Evolutionary conservation across 1,284 basidiomycete genomes (phyloP).

Genomic region (Rhodotorula sp.): DNA sequence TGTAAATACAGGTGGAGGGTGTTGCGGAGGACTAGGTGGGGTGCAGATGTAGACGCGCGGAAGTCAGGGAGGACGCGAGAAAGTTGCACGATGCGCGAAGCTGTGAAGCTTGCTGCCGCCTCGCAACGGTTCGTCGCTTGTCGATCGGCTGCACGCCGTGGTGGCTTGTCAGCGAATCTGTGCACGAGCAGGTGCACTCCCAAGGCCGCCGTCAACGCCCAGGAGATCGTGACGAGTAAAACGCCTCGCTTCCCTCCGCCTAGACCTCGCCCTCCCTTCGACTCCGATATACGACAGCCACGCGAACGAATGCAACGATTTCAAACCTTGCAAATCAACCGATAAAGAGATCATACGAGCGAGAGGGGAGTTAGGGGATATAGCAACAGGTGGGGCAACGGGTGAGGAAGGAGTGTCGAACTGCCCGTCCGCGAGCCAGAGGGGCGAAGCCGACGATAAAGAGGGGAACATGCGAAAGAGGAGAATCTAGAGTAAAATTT

Average conservation of each 20-base stretch:
- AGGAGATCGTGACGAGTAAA: too few relatives aligned
- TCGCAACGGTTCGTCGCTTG: too few relatives aligned
- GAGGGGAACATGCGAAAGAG: background rate
- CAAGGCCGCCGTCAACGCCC: too few relatives aligned
- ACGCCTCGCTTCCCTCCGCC: background rate
- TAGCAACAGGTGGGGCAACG: background rate
- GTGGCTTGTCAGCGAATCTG: too few relatives aligned
- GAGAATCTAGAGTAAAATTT: background rate
- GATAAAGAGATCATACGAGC: background rate
- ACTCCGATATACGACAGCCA: background rate
- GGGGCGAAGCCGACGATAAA: too few relatives aligned
- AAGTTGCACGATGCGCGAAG: too few relatives aligned
- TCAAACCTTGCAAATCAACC: background rate
- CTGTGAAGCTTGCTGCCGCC: too few relatives aligned
- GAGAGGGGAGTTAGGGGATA: background rate
- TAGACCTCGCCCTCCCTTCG: background rate
- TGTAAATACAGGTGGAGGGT: background rate
- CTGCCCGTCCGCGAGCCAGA: too few relatives aligned
- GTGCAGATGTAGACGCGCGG: conserved; percentile 4
- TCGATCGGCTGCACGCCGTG: too few relatives aligned
- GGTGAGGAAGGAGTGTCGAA: background rate
- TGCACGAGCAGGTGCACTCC: too few relatives aligned
- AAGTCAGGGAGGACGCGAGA: too few relatives aligned
- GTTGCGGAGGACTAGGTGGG: background rate
- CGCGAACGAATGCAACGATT: background rate